These are phyloP conservation scores for Debaryomyces sp. DNA, from an alignment of 1,139 yeast genomes.

Conservation along the genomic window DNA sequence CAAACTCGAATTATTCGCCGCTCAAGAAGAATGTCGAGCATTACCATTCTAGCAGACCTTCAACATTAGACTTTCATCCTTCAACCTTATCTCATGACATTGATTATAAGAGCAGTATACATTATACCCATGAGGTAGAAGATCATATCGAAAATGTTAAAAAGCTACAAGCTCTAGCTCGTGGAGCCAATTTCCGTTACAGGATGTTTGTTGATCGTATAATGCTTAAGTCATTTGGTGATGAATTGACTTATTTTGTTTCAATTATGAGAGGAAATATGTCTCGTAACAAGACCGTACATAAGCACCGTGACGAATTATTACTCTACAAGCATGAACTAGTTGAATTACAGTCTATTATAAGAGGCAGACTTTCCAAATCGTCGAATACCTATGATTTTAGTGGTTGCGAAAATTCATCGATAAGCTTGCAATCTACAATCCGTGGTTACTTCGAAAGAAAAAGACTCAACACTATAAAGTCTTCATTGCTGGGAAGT, in stretches of 20 bases:
- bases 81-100: slow-evolving; percentile 12
- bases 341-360: slow-evolving; percentile 39
- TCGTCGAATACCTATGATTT: slow-evolving; percentile 16
- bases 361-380: slow-evolving; percentile 30
- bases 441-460: slow-evolving; percentile 31
- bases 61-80: slow-evolving; percentile 11
- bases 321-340: slow-evolving; percentile 29
- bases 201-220: slow-evolving; percentile 61
- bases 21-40: not conserved
- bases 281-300: slow-evolving; percentile 37
- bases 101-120: not conserved
- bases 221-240: slow-evolving; percentile 57
- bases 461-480: slow-evolving; percentile 7
- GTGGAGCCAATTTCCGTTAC: slow-evolving; percentile 69
- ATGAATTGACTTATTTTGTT: slow-evolving; percentile 41
- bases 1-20: not conserved
- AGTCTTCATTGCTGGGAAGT: slow-evolving; percentile 12
- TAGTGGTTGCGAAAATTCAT: slow-evolving; percentile 9
- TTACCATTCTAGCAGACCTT: not conserved
- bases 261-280: slow-evolving; percentile 47
- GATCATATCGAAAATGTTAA: slow-evolving; percentile 28
- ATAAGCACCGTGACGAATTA: slow-evolving; percentile 42
- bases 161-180: slow-evolving; percentile 60
- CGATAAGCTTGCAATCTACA: slow-evolving; percentile 28
- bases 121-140: slow-evolving; percentile 29